Base-by-base conservation (phyloP, 2,329 filamentous ascomycete species). In the Trichoderma gracile region DNA sequence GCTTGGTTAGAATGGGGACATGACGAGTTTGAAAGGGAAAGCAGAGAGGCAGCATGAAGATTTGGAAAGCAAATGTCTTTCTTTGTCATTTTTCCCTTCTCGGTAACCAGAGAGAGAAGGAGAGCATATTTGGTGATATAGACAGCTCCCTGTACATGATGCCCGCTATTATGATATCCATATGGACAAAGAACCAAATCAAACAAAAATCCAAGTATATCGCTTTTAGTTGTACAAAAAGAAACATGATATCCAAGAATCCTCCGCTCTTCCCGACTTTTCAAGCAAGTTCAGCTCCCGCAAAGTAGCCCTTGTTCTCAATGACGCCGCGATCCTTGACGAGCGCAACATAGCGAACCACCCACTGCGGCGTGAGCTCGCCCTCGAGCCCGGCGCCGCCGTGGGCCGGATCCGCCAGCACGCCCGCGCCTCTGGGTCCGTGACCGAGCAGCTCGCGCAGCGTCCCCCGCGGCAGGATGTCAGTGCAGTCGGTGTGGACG, bases 271-370 rank as follows among this genome's bases (percentile, higher is more conserved):
- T 9, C 10, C 19, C 30, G n/a, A 1, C 8, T 21, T 5, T 45
- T 45, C 17, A 66, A 27, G 64, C 43, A 68, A 95, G 77, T 73
- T 92, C 89, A 3, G 93, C 94, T 21, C 88, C 87, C 1, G 94
- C 94, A 80, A 97, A 97, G 77, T 97, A 98, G 8, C 95, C 95
- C 81, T 98, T 99, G 75, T 95, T 97, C 81, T 99, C 95, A 69
- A 99, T 94, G 9, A 99, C 95, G 15, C 95, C 95, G 61, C 95
- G 84, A 75, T 98, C 90, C 76, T 91, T 90, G 46, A 98, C 92
- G 65, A 98, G 94, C 1, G 95, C 95, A 43, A 94, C 97, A 75
- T 99, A 99, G 75, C 98, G 96, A 69, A 94, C 89, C 30, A 98
- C 95, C 94, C 95, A 99, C 74, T 94, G 88, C 30, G 95, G 93